Evolutionary conservation across 2,329 filamentous ascomycete genomes (phyloP).

Genomic region (Fusarium verrucosum): DNA sequence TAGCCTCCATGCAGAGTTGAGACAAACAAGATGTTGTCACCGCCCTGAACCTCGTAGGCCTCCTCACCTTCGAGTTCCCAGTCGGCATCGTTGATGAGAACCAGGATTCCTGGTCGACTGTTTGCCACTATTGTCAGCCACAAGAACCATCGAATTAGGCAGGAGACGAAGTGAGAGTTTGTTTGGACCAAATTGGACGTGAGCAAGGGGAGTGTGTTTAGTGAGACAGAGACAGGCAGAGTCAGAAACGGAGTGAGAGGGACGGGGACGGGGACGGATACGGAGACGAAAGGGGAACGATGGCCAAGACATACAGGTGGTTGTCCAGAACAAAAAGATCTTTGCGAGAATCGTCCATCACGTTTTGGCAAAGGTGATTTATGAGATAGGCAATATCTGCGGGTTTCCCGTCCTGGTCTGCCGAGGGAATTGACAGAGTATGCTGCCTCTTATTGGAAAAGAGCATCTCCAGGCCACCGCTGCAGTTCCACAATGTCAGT

Average conservation of each 20-base stretch:
- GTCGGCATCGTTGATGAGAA: conserved; percentile 96
- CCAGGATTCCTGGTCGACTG: conserved; percentile 93
- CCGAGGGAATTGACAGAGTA: conserved; percentile 72
- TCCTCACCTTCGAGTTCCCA: conserved; percentile 98
- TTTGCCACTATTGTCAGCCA: conserved; percentile 43
- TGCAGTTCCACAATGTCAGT: conserved; percentile 50
- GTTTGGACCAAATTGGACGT: conserved; percentile 8
- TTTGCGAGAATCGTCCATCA: conserved; percentile 86
- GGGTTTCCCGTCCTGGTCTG: conserved; percentile 65
- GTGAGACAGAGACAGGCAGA: not conserved
- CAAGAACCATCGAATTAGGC: conserved; percentile 16
- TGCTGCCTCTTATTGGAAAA: conserved; percentile 86
- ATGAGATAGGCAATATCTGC: conserved; percentile 81
- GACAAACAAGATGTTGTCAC: conserved; percentile 93
- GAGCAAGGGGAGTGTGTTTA: conserved; percentile 39
- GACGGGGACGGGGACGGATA: not conserved
- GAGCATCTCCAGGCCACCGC: conserved; percentile 93
- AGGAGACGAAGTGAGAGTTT: conserved; percentile 1
- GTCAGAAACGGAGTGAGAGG: no score
- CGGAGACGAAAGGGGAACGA: not conserved
- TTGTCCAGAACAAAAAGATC: conserved; percentile 90
- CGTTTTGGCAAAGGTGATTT: conserved; percentile 77
- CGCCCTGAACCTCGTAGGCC: conserved; percentile 80
- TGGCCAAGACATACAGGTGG: conserved; percentile 75
- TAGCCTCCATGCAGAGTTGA: conserved; percentile 95